Evolutionary conservation across 495 filamentous ascomycete genomes (phyloP), one percentile per base, ranked within the genome.

Genomic region (Copromyces sp.): DNA sequence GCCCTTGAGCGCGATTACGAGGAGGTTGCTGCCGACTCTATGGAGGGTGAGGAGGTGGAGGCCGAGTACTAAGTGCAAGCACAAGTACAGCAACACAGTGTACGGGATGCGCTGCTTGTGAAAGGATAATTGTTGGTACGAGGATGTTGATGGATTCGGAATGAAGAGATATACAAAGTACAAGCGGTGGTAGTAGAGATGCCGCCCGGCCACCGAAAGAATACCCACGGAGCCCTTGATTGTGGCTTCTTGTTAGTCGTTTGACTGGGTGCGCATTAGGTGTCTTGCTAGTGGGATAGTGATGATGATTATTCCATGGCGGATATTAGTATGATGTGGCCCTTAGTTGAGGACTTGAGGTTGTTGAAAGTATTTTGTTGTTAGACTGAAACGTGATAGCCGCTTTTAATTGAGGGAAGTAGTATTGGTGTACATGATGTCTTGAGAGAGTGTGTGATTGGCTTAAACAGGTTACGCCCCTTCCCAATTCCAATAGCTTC

Each of bases 1-100:
- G 95, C 95, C 77, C 89, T 99, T 61, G 95, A 99, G 89, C 92
- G 95, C 75, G 95, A 99, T 84, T 99, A 99, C 86, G 96, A 98
- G 86, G 95, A 99, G 84, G 95, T 99, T 78, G 95, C 94, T 75
- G 94, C 94, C 80, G 95, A 99, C 84, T 97, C 95, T 74, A 82
- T 95, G 75, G 94, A 94, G 84, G 93, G 89, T 73, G 95, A 95
- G 76, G 93, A 94, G 77, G 86, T 86, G 76, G 95, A 98, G 86
- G 93, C 93, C 75, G 95, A 99, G 89, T 99, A 99, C 90, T 99
- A 97, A 69, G 53, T 65, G 29, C 53, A 37, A 65, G 32, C 17
- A 65, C 53, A 8, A 17, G 53, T 35, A 65, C 53, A 35, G 5
- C 14, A 65, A 65, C 53, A 35, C 53, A 35, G 53, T 65, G 53